Evolutionary conservation across 2,329 filamentous ascomycete genomes (phyloP), one percentile per base, ranked within the genome.

Genomic region (Nakataea oryzae): DNA sequence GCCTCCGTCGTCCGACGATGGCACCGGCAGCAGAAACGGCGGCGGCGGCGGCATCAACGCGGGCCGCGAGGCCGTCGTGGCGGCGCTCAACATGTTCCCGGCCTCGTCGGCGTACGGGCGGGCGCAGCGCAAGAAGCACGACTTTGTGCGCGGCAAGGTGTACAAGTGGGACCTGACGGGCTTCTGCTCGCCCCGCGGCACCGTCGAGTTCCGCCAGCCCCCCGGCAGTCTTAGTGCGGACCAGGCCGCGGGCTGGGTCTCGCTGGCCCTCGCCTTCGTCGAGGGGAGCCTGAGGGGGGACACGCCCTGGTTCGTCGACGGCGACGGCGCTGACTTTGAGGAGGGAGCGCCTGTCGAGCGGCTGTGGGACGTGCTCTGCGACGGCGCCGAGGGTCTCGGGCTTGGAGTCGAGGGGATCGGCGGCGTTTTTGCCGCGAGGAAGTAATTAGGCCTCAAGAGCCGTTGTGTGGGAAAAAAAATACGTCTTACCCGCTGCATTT

Each of bases 91-190:
- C 56, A 65, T 73, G 12, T 70, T 72, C 59, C 67, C 73, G 0
- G 68, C 70, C 12, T 61, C 63, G 1, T 72, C 70, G 26, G 67
- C 70, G 1, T 72, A 71, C 58, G 74, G 73, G 27, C 66, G 65
- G 1, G 68, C 70, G 8, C 67, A 71, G 26, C 70, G 72, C 13
- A 67, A 67, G 62, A 70, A 68, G 57, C 63, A 67, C 50, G 70
- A 74, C 61, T 75, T 75, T 63, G 66, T 76, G 27, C 69, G 73
- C 55, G 74, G 74, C 14, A 75, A 75, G 61, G 71, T 74, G 32
- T 76, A 74, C 66, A 76, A 75, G 69, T 76, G 74, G 74, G 71
- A 76, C 59, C 72, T 76, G 60, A 67, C 70, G 0, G 69, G 70
- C 1, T 67, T 75, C 55, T 57, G 61, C 8, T 60, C 58, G 1